These are phyloP conservation scores for Chlamydomonas urium DNA, from an alignment of 139 green algal species.

Conservation along the genomic window DNA sequence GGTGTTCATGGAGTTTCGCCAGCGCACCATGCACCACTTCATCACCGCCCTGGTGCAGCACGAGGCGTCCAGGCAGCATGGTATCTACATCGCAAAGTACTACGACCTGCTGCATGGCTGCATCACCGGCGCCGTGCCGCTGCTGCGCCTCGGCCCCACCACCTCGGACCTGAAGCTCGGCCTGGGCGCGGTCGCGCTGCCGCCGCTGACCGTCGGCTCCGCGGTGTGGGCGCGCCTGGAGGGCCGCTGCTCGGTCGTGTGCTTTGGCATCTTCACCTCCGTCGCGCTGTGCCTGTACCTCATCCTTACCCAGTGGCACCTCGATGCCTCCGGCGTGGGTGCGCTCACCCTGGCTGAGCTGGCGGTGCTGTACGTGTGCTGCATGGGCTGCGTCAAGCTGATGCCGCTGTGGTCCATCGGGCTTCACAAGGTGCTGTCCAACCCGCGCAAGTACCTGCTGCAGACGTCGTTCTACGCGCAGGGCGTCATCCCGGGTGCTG, in stretches of 20 bases:
- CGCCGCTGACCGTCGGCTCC: constrained; percentile 2
- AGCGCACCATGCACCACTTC: constrained; percentile 20
- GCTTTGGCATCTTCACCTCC: constrained; percentile 21
- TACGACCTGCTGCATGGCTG: constrained; percentile 6
- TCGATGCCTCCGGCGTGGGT: constrained; percentile 13
- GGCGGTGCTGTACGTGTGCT: constrained; percentile 3
- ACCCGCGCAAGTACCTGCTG: constrained; percentile 15
- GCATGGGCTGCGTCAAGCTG: constrained; percentile 17
- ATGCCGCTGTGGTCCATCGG: constrained; percentile 16
- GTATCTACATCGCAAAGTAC: constrained; percentile 21
- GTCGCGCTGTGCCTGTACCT: background rate
- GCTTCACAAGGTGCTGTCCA: constrained; percentile 11
- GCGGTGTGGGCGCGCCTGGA: constrained; percentile 5
- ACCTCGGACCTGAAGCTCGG: constrained; percentile 8
- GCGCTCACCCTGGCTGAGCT: background rate
- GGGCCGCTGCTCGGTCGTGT: constrained; percentile 14
- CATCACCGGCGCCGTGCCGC: background rate
- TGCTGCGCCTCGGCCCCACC: constrained; percentile 17
- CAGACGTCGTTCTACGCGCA: constrained; percentile 25
- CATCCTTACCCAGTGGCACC: background rate
- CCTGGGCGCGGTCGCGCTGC: constrained; percentile 11
- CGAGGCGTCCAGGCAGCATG: constrained; percentile 10
- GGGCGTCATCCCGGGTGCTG: constrained; percentile 7
- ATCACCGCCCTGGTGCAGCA: constrained; percentile 23
- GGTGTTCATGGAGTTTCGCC: constrained; percentile 20